Base-by-base conservation (phyloP, 2,329 filamentous ascomycete genomes). In the Triangularia setosa region DNA sequence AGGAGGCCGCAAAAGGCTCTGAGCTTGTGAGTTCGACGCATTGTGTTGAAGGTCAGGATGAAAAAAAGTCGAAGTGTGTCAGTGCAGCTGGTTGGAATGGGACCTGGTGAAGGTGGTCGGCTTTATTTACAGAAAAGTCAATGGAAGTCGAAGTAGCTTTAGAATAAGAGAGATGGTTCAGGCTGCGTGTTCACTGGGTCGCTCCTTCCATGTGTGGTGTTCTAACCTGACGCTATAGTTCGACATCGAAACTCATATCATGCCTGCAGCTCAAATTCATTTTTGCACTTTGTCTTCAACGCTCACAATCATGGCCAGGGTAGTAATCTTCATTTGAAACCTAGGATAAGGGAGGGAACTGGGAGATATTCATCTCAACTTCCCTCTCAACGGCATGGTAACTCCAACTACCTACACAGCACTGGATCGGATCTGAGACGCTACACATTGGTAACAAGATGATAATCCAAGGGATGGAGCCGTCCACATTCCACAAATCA, bases 1-100 rank as follows among this genome's bases (percentile, higher is more conserved):
- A 65, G n/a, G 24, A 71, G 27, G 35, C 61, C 55, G 9, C 55
- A 65, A 14, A 71, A 57, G 54, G 64, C 65, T 40, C 30, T 35
- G 52, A 55, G 16, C 16, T 55, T 55, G 7, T 27, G 25, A 16
- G n/a, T 3, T 27, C 23, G 12, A 55, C 14, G 8, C 53, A 55
- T 55, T 27, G 21, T 24, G 21, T 11, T 35, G 12, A 8, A 23
- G 8, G 3, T 24, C 3, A 8, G 27, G 27, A 3, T 33, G 53
- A 16, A 18, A 55, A 25, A 8, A 28, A 25, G 23, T 25, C 14
- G 14, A 28, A n/a, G 24, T 8, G 16, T 27, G 23, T 8, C 16
- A 7, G 11, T 24, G 16, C 1, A 3, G 9, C 24, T 14, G 23
- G 53, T 55, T 12, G 8, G 27, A 12, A n/a, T 9, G 12, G 18